A percentile compares a stretch with the other conserved stretches of the same genome.
Evolutionary conservation across 2,329 filamentous ascomycete genomes (phyloP).

Genomic region (Hymenoscyphus repandus): DNA sequence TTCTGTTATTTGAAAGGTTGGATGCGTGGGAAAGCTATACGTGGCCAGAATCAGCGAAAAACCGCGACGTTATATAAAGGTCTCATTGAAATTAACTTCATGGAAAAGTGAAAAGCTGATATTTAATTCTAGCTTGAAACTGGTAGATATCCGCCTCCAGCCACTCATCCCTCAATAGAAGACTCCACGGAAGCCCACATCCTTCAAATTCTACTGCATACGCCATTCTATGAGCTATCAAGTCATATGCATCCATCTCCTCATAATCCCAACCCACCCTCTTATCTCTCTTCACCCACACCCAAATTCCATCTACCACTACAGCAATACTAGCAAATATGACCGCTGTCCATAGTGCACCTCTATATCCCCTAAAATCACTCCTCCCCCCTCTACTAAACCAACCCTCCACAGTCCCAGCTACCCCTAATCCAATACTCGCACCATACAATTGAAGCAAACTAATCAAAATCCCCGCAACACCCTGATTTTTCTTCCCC

Average conservation of each 20-base stretch:
- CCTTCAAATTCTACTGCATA: too few species aligned
- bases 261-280: conserved; percentile 31
- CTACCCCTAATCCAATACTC: conserved; percentile 39
- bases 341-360: conserved; percentile 38
- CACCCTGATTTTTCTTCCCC: conserved; percentile 40
- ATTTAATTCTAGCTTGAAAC: too few species aligned
- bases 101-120: too few species aligned
- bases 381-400: conserved; percentile 15
- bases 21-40: too few species aligned
- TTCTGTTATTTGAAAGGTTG: not conserved
- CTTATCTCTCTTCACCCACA: conserved; percentile 38
- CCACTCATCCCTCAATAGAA: too few species aligned
- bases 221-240: too few species aligned
- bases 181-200: too few species aligned
- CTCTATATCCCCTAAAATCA: conserved; percentile 33
- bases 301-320: conserved; percentile 34
- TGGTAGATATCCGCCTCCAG: too few species aligned
- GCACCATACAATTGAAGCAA: conserved; percentile 37
- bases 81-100: too few species aligned
- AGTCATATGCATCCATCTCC: not conserved
- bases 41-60: too few species aligned
- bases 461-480: conserved; percentile 44
- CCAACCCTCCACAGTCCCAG: conserved; percentile 35
- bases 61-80: too few species aligned
- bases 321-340: conserved; percentile 33